Evolutionary conservation across 371 early-diverging fungal species (phyloP).

Genomic region (Gilbertella persicaria): DNA sequence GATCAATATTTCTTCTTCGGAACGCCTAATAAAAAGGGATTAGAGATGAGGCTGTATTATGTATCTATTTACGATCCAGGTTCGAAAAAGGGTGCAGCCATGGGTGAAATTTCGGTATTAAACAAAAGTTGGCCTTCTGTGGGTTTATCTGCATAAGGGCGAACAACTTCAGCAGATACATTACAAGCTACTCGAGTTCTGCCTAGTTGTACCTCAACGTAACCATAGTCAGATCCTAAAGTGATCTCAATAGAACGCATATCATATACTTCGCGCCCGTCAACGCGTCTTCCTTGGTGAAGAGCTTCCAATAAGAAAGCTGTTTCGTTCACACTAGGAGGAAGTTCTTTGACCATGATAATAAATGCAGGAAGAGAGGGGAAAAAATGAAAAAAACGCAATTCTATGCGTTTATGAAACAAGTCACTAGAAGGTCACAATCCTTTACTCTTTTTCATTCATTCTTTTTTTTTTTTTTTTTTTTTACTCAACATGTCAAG

Average conservation of each 20-base stretch:
- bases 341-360: conserved; percentile 23
- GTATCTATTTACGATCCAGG: conserved; percentile 49
- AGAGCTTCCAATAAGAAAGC: conserved; percentile 25
- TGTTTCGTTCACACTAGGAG: conserved; percentile 27
- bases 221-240: conserved; percentile 74
- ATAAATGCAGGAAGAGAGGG: neutral
- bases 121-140: conserved; percentile 86
- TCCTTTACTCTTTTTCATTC: neutral
- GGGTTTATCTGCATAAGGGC: conserved; percentile 77
- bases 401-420: neutral
- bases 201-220: conserved; percentile 82
- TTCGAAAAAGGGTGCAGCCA: conserved; percentile 83
- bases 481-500: conserved; percentile 7
- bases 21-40: conserved; percentile 41
- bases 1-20: conserved; percentile 83
- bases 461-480: neutral
- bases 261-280: conserved; percentile 81
- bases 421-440: no score
- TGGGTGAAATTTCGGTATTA: conserved; percentile 83
- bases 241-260: conserved; percentile 69
- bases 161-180: conserved; percentile 85
- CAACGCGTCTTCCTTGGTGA: conserved; percentile 40
- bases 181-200: conserved; percentile 85
- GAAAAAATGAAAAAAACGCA: neutral
- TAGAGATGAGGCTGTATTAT: neutral